Base-by-base conservation (phyloP, 768 basidiomycete genomes). In the Boletus fagicola region DNA sequence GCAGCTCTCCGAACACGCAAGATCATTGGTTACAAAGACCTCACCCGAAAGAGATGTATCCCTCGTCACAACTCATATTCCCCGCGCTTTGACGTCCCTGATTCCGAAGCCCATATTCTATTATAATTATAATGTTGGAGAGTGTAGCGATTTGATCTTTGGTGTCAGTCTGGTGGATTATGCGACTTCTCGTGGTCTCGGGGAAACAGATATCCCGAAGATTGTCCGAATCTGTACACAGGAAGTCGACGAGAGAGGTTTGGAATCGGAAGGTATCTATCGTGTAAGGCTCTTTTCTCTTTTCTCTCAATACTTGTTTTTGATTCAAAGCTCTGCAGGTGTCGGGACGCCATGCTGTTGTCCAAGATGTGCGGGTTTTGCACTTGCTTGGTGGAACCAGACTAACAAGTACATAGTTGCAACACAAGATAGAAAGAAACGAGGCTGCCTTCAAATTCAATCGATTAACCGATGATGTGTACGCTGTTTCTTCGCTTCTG, bases 91-190 rank as follows among this genome's bases (percentile, higher is more conserved):
- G 50, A 79, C 83, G 4, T 80, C 80, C 30, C 79, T 86, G 16
- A 86, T 83, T 51, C 91, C 89, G 18, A 85, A 85, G 58, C 86
- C 85, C 13, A 78, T 86, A 38, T 74, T 90, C 64, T 93, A 94
- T 72, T 80, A 88, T 64, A 86, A 90, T 67, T 87, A 83, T 54
- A 77, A 80, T 59, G 88, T 96, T 26, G 94, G 94, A 26, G 85
- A 86, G 68, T 97, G 94, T 67, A 83, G 81, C 51, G 93, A 95
- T 71, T 74, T 97, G 26, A 90, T 95, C 35, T 97, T 96, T 67
- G 94, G 94, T 24, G 85, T 95, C 62, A 87, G 83, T 62, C 74
- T 97, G 56, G 86, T 88, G 40, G 94, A 95, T 67, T 96, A 97
- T 66, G 91, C 94, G 16, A 92, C 88, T 39, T 81, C 90, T 10